phyloP scores from a whole-genome alignment of 208 protist genomes.

The Polymyxa betae region DNA sequence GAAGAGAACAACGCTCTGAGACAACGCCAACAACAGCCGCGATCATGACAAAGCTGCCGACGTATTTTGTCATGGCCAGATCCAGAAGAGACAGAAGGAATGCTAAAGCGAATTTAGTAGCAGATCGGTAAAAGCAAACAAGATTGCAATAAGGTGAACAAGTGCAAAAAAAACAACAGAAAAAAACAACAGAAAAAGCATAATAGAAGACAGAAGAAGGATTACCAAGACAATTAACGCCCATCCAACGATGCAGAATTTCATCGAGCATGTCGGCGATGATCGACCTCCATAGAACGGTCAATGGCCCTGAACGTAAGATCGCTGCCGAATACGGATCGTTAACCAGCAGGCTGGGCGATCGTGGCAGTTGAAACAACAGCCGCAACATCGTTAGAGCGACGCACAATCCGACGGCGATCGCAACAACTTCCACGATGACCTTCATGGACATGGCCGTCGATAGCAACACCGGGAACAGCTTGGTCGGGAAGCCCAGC shows the following conservation, averaged over 20 bases:
- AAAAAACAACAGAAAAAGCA: too few relatives aligned
- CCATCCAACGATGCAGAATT: neutral
- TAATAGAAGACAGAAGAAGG: too few relatives aligned
- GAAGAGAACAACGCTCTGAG: neutral
- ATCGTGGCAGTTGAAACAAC: neutral
- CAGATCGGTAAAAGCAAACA: neutral
- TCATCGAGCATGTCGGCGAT: neutral
- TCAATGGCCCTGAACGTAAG: neutral
- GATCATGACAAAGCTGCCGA: neutral
- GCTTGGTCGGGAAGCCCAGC: neutral
- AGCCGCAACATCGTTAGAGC: neutral
- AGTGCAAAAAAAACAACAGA: too few relatives aligned
- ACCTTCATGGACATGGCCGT: neutral
- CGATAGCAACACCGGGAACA: neutral
- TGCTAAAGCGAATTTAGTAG: neutral
- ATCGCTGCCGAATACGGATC: conserved; percentile 15
- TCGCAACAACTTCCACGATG: neutral
- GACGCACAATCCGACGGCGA: neutral
- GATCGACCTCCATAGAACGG: neutral
- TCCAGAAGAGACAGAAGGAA: conserved; percentile 20
- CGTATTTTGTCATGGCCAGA: conserved; percentile 12
- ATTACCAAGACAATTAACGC: neutral
- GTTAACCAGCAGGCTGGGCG: neutral
- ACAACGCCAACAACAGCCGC: neutral
- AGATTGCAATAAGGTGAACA: too few relatives aligned